Conservation (phyloP, 306 rosid species). For the Psophocarpus tetragonolobus region DNA sequence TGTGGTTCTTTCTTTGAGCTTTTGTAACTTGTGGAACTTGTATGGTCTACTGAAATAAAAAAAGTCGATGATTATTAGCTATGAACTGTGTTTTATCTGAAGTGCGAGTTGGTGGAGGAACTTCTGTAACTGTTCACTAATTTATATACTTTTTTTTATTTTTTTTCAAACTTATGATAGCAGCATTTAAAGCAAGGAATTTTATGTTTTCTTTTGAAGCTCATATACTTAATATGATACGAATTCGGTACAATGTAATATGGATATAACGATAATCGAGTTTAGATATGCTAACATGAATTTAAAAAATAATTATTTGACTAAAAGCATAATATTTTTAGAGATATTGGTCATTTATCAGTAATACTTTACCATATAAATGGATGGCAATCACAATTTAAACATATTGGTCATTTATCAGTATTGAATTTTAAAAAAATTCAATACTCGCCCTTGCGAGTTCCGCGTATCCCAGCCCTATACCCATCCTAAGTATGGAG, state of each 20-base stretch:
- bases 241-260: not conserved
- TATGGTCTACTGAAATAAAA: constrained; percentile 10
- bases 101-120: not conserved
- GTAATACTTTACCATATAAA: not conserved
- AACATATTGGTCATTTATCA: too few species aligned
- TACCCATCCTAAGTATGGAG: too few species aligned
- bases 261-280: not conserved
- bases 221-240: not conserved
- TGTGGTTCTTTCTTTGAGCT: constrained; percentile 3
- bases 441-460: too few species aligned
- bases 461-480: too few species aligned
- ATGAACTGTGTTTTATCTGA: not conserved
- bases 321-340: not conserved
- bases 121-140: not conserved
- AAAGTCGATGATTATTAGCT: not conserved
- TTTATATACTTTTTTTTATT: not conserved
- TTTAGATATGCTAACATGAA: not conserved
- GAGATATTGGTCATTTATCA: not conserved
- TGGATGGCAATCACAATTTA: not conserved
- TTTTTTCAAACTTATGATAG: constrained; percentile 2
- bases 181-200: not conserved
- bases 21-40: constrained; percentile 2
- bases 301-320: not conserved
- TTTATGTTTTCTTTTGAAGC: not conserved
- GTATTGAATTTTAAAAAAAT: too few species aligned